Percentiles rank a stretch among this genome's conserved stretches.
Evolutionary conservation across 208 protist species (phyloP).

Genomic region (Trypanosoma lewisi): DNA sequence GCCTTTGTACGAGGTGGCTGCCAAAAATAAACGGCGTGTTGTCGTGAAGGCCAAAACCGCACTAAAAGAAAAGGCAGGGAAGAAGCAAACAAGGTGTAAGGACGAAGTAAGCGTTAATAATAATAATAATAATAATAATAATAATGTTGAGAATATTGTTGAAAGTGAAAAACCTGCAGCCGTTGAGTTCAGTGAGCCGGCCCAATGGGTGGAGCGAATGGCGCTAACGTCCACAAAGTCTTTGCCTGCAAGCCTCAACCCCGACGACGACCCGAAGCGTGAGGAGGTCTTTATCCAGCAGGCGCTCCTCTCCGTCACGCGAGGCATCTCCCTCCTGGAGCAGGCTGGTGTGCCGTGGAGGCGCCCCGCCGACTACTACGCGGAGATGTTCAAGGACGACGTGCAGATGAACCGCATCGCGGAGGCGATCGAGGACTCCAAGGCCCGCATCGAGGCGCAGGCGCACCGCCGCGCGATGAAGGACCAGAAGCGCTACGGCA

Average conservation of each 20-base stretch:
- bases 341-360: constrained; percentile 75
- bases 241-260: constrained; percentile 76
- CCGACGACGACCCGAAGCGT: constrained; percentile 89
- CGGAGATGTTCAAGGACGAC: constrained; percentile 96
- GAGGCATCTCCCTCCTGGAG: constrained; percentile 77
- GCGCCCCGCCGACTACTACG: constrained; percentile 94
- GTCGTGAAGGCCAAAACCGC: background rate
- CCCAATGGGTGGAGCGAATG: constrained; percentile 92
- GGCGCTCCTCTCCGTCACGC: constrained; percentile 76
- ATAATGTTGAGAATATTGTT: background rate
- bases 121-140: background rate
- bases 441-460: constrained; percentile 76
- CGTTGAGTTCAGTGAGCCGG: constrained; percentile 84
- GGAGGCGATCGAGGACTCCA: constrained; percentile 81
- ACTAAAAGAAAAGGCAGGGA: background rate
- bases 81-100: constrained; percentile 10
- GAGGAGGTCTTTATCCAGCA: constrained; percentile 94
- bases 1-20: constrained; percentile 64
- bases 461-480: constrained; percentile 88
- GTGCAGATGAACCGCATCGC: constrained; percentile 93
- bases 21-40: constrained; percentile 44
- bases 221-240: constrained; percentile 79
- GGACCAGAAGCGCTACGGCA: constrained; percentile 95
- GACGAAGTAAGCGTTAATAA: background rate
- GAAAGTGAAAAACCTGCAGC: constrained; percentile 18